A percentile compares a stretch with the other conserved stretches of the same genome.
Evolutionary conservation across 2,329 filamentous ascomycete genomes (phyloP).

Genomic region (Penicillium sp.): DNA sequence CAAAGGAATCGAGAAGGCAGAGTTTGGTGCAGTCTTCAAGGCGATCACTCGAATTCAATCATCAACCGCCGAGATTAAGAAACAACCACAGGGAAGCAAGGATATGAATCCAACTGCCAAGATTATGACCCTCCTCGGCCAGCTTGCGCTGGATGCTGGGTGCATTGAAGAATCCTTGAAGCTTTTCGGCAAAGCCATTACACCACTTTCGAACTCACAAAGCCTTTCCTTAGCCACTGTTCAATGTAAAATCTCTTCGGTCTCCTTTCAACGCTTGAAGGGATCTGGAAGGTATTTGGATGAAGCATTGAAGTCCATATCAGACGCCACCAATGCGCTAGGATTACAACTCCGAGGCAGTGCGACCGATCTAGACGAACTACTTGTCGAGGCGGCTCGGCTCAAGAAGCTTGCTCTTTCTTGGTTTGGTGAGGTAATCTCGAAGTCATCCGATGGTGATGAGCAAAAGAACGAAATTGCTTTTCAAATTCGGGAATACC

Average conservation of each 20-base stretch:
- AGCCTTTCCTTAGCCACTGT: constrained; percentile 38
- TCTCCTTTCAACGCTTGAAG: constrained; percentile 35
- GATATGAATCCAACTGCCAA: constrained; percentile 31
- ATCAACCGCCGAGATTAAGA: constrained; percentile 28
- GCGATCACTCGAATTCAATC: constrained; percentile 38
- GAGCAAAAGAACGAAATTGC: constrained; percentile 21
- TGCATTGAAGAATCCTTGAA: constrained; percentile 41
- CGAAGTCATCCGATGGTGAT: constrained; percentile 16
- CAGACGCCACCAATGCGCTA: constrained; percentile 36
- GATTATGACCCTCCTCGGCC: constrained; percentile 37
- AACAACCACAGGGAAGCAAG: constrained; percentile 21
- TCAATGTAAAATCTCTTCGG: constrained; percentile 40
- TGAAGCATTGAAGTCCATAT: constrained; percentile 26
- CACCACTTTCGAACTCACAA: constrained; percentile 31
- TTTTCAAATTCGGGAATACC: constrained; percentile 34
- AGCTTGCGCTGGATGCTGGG: constrained; percentile 42
- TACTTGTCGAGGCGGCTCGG: constrained; percentile 44
- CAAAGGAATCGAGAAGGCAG: constrained; percentile 33
- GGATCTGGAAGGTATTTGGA: constrained; percentile 21
- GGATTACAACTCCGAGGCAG: constrained; percentile 41
- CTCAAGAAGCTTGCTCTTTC: constrained; percentile 44
- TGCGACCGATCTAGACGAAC: constrained; percentile 43
- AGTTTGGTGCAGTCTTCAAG: constrained; percentile 39
- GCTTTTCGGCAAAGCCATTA: constrained; percentile 34
- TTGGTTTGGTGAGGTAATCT: constrained; percentile 33